phyloP scores from a whole-genome alignment of 106 monocot genomes.

The Platanthera guangdongensis region DNA sequence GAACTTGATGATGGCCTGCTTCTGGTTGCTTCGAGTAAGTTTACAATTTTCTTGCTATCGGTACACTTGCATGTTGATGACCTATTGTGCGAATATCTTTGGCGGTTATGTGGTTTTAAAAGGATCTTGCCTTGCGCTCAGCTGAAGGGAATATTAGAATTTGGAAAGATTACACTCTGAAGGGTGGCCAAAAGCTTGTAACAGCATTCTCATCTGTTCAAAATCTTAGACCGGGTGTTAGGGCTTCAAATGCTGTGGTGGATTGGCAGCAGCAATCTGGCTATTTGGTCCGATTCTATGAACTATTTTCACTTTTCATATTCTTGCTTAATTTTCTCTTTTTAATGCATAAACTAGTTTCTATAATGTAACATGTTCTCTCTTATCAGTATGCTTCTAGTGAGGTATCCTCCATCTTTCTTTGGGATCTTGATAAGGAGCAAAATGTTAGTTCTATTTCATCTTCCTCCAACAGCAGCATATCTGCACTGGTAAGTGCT shows the following conservation, averaged over 20 bases:
- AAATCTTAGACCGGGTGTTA: constrained; percentile 35
- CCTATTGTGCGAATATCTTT: neutral
- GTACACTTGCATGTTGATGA: neutral
- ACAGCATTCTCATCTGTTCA: constrained; percentile 90
- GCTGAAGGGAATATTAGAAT: constrained; percentile 88
- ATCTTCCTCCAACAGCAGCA: constrained; percentile 48
- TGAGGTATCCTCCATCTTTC: constrained; percentile 51
- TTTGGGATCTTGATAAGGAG: constrained; percentile 95
- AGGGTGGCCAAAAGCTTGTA: constrained; percentile 68
- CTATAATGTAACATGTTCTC: neutral
- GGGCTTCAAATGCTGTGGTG: constrained; percentile 47
- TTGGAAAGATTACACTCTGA: constrained; percentile 77
- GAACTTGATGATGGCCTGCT: constrained; percentile 94
- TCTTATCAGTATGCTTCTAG: constrained; percentile 67
- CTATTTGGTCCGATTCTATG: constrained; percentile 41
- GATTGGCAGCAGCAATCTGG: constrained; percentile 97
- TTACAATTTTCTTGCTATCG: neutral
- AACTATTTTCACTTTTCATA: neutral
- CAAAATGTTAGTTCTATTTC: constrained; percentile 55
- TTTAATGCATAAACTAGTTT: neutral
- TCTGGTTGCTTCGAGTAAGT: constrained; percentile 81
- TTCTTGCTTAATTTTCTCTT: neutral
- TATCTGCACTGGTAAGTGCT: constrained; percentile 64
- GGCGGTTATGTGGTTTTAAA: neutral
- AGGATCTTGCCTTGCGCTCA: constrained; percentile 15